phyloP scores from a whole-genome alignment of 768 basidiomycete genomes.

The Omphalotus guepiniiformis region DNA sequence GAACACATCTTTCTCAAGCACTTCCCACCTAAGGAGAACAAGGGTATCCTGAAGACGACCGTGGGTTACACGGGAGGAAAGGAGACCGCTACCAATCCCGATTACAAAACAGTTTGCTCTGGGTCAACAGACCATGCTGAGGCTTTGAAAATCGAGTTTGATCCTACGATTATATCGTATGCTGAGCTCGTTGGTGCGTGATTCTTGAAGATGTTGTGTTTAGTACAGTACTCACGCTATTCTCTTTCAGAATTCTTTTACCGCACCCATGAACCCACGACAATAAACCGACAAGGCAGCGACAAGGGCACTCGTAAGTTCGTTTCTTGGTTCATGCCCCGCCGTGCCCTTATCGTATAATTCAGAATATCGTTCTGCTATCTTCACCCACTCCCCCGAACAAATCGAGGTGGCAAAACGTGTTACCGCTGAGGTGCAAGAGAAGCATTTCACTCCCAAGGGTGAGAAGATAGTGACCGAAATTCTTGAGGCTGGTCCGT shows the following conservation, averaged over 20 bases:
- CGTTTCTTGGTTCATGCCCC: background rate
- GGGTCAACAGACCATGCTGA: constrained; percentile 89
- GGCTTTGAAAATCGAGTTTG: constrained; percentile 81
- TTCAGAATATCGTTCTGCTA: constrained; percentile 88
- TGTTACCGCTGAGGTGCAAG: constrained; percentile 80
- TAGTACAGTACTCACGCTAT: background rate
- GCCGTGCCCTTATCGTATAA: background rate
- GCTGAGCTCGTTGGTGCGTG: constrained; percentile 80
- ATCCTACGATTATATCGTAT: constrained; percentile 72
- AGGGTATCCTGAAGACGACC: constrained; percentile 67
- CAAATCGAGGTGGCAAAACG: constrained; percentile 69
- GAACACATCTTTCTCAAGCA: constrained; percentile 83
- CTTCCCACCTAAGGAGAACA: constrained; percentile 64
- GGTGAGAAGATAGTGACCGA: constrained; percentile 75
- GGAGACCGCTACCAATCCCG: constrained; percentile 47
- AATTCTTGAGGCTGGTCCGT: constrained; percentile 62
- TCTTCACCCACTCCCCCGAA: constrained; percentile 74
- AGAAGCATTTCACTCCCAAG: constrained; percentile 73
- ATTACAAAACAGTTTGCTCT: constrained; percentile 71
- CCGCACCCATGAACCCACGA: constrained; percentile 91
- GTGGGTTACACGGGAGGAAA: constrained; percentile 83
- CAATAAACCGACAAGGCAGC: constrained; percentile 70
- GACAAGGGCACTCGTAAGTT: constrained; percentile 74
- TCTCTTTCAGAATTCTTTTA: constrained; percentile 78
- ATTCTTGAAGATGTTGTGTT: background rate